Base-by-base conservation (phyloP, 1,139 yeast genomes). In the Candida albicans region DNA sequence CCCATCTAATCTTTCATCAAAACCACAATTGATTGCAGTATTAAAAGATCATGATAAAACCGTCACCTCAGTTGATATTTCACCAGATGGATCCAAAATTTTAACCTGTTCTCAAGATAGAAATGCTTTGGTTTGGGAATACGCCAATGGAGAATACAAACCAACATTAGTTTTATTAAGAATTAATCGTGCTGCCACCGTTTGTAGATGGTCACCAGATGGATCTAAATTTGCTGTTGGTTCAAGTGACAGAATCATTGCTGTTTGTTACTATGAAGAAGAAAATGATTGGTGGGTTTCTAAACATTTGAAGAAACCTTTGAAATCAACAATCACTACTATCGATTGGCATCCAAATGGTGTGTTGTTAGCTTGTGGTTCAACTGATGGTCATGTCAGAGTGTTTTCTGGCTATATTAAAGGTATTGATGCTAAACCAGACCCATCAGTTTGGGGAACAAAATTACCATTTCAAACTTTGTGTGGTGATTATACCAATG, bases 261-360 rank as follows among this genome's bases (percentile, higher is more conserved):
- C 99, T 13, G 87, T 95, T 40, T 95, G 99, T 70, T 93, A 91
- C 68, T 93, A 87, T 64, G 99, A 95, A 65, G 87, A 78, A 51
- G 97, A 91, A 58, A 93, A 93, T 64, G 96, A 95, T 63, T 95
- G 99, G 99, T 95, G 99, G 99, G 91, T 93, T 42, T 89, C 98
- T 15, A 93, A 91, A 68, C 99, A 93, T 68, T 81, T 95, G 68
- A 90, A 90, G 73, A 89, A 88, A 67, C 97, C 97, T 13, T 75
- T 91, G 55, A 85, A 87, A 61, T 87, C 96, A 9, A 89, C 98
- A 35, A 79, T 93, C 54, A 77, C 93, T 53, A 77, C 87, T 36
- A 75, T 93, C 43, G 86, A 85, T 49, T 95, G 99, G 99, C 99
- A 95, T 63, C 93, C 91, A 47, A 95, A 95, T 65, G 86, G 85